Conservation (phyloP, 306 rosid genomes). For the Abrus precatorius region DNA sequence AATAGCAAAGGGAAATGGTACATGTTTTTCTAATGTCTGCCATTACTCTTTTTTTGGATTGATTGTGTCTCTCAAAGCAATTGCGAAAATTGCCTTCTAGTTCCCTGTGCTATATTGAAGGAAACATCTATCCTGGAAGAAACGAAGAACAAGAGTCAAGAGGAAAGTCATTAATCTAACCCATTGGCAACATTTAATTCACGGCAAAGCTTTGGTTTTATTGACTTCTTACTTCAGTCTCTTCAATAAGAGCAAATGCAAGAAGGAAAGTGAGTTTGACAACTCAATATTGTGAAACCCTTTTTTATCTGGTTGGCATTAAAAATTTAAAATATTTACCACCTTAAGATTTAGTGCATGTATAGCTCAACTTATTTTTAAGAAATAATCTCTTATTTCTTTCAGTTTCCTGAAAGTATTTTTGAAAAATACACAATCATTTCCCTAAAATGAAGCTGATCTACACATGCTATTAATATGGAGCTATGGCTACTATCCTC, state of each 20-base stretch:
- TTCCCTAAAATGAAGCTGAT: too few species aligned
- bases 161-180: conserved; percentile 24
- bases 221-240: background rate
- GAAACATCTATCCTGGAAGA: background rate
- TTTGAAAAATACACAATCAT: too few species aligned
- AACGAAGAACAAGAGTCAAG: conserved; percentile 12
- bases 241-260: conserved; percentile 27
- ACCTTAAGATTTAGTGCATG: background rate
- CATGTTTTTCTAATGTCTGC: background rate
- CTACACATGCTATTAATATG: too few species aligned
- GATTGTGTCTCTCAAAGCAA: conserved; percentile 1
- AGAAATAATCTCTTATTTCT: too few species aligned
- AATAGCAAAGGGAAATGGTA: background rate
- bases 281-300: conserved; percentile 7
- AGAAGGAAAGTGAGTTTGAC: conserved; percentile 21
- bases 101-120: conserved; percentile 27
- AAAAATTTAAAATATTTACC: conserved; percentile 16
- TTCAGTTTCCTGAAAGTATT: too few species aligned
- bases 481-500: background rate
- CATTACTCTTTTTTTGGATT: conserved; percentile 14
- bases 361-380: background rate
- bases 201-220: conserved; percentile 24
- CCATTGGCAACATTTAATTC: conserved; percentile 25
- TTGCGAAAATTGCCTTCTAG: conserved; percentile 8
- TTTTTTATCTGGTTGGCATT: conserved; percentile 1